A percentile compares a stretch with the other conserved stretches of the same genome.
phyloP scores from a whole-genome alignment of 2,329 filamentous ascomycete species.

The Orbilia oligospora region DNA sequence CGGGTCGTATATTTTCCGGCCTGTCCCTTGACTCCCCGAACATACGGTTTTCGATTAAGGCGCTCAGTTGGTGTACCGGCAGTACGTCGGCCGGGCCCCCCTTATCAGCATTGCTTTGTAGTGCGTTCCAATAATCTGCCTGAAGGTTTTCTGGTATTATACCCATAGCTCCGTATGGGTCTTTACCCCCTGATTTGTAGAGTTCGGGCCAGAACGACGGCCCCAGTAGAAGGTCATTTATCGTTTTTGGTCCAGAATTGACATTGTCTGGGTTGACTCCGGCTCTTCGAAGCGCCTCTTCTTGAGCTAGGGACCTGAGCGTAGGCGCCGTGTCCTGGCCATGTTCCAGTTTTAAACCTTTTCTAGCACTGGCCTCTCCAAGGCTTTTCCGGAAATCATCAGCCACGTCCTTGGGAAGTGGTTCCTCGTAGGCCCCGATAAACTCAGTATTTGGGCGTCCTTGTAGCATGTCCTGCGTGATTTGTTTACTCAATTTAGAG shows the following conservation, averaged over 20 bases:
- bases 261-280: not conserved
- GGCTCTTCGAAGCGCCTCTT: not conserved
- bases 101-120: no score
- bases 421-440: no score
- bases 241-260: not conserved
- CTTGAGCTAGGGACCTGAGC: not conserved
- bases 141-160: conserved; percentile 2
- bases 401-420: no score
- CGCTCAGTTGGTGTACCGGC: not conserved
- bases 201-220: conserved; percentile 32
- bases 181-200: not conserved
- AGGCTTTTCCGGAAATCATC: no score
- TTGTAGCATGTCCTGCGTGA: no score
- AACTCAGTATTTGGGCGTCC: no score
- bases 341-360: not conserved
- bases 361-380: not conserved
- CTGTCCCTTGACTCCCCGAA: not conserved
- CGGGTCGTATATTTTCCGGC: not conserved
- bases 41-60: not conserved
- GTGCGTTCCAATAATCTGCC: no score
- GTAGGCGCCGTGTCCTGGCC: not conserved
- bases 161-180: conserved; percentile 27
- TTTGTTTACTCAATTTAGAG: no score
- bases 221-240: conserved; percentile 5
- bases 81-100: not conserved